phyloP scores from a whole-genome alignment of 116 monocot genomes.

The Iris pallida region DNA sequence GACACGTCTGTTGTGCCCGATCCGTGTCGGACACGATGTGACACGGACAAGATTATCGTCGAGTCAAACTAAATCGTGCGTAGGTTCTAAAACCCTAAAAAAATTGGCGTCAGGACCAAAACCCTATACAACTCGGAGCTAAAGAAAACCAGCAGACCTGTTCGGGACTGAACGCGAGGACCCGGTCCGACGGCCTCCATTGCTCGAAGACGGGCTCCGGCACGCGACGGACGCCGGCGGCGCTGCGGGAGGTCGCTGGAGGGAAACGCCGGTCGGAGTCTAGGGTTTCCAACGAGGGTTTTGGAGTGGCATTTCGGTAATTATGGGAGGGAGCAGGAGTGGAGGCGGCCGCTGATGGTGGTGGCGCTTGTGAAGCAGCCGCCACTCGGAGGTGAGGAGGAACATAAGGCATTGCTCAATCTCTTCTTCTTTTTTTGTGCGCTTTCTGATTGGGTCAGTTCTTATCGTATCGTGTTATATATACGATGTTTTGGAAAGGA shows the following conservation, averaged over 20 bases:
- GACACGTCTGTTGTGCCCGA: too few species aligned
- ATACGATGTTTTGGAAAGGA: too few species aligned
- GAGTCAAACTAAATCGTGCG: too few species aligned
- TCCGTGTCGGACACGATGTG: too few species aligned
- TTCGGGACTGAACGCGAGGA: neutral
- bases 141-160: slow-evolving; percentile 2
- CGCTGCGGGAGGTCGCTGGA: neutral
- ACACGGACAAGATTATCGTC: too few species aligned
- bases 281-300: slow-evolving; percentile 13
- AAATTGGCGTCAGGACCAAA: too few species aligned
- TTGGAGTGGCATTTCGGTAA: slow-evolving; percentile 9
- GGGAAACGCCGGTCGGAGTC: neutral
- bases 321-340: slow-evolving; percentile 6
- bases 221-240: neutral
- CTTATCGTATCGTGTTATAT: too few species aligned
- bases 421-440: neutral
- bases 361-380: neutral
- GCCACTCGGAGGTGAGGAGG: slow-evolving; percentile 17
- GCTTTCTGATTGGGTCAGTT: too few species aligned
- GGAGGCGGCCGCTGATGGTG: neutral
- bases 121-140: neutral
- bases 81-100: too few species aligned
- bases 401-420: slow-evolving; percentile 1
- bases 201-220: slow-evolving; percentile 14
- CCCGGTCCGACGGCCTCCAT: slow-evolving; percentile 15